Conservation (phyloP, 2,329 filamentous ascomycete genomes). For the Ophiobolus disseminans region DNA sequence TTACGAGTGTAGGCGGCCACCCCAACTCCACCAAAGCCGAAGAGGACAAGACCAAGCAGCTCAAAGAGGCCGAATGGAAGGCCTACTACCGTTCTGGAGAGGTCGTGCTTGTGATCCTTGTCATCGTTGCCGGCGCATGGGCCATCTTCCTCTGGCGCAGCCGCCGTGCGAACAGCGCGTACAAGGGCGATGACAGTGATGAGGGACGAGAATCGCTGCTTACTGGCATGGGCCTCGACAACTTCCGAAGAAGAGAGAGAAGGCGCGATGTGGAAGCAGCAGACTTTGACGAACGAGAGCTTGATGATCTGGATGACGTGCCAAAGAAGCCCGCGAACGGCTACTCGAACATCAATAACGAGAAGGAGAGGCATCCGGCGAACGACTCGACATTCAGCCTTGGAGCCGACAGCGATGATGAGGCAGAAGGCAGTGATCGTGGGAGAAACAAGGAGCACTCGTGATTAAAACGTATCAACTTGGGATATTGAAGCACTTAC, state of each 20-base stretch:
- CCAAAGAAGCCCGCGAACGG: conserved; percentile 34
- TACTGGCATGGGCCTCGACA: conserved; percentile 55
- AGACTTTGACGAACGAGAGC: conserved; percentile 67
- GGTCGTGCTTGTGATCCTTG: conserved; percentile 81
- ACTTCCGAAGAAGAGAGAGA: conserved; percentile 53
- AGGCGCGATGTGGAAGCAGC: conserved; percentile 65
- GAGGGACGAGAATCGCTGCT: conserved; percentile 55
- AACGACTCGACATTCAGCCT: conserved; percentile 56
- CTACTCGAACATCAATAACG: conserved; percentile 26
- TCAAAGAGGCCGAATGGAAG: conserved; percentile 86
- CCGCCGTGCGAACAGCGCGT: conserved; percentile 50
- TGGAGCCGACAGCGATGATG: conserved; percentile 54
- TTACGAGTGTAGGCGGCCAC: conserved; percentile 78
- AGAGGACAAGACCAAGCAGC: conserved; percentile 71
- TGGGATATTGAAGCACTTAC: conserved; percentile 1
- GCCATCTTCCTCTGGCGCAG: conserved; percentile 72
- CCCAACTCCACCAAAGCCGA: conserved; percentile 72
- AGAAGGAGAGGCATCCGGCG: conserved; percentile 41
- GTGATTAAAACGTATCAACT: conserved; percentile 5
- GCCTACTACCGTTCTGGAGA: conserved; percentile 90
- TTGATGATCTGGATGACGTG: conserved; percentile 60
- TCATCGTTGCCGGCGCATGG: conserved; percentile 75
- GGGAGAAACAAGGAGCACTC: conserved; percentile 41
- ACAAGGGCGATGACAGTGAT: conserved; percentile 52
- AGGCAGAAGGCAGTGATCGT: conserved; percentile 41